Evolutionary conservation across 257 asterid species (phyloP), one percentile per base, ranked within the genome.

Genomic region (Petrea volubilis): DNA sequence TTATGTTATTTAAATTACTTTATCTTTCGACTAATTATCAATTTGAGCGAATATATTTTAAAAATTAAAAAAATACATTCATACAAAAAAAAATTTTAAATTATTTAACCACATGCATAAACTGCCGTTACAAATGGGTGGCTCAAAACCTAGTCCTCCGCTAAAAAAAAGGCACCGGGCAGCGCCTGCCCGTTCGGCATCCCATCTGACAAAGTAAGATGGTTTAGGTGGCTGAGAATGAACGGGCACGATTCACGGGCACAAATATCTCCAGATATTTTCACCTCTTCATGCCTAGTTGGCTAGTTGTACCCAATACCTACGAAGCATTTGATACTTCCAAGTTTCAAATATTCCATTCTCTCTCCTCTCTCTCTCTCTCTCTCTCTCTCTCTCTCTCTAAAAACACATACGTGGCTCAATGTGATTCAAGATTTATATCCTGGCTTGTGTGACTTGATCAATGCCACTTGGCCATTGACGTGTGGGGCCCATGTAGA

Each of bases 371-470:
- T 34, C 41, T 46, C 58, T 58, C 2, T 29, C 46, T n/a, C 23
- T 31, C 23, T 57, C 21, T 27, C 25, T 18, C n/a, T n/a, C n/a
- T 5, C 18, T 67, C 72, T 67, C 51, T 36, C 50, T 51, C 7
- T 14, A 34, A 50, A 44, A 33, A 10, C 24, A 17, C 20, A 64
- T 41, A 81, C 87, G 89, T 84, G 89, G 87, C 80, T 5, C 63
- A 71, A 77, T 63, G 17, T 1, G 27, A 24, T 62, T 74, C 41
- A 15, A 67, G 89, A 68, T 79, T 60, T 79, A 71, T 51, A 84
- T 84, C 73, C 60, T 25, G 68, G 13, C 23, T 23, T 23, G 6
- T 15, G 46, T 47, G 73, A 44, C 43, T 72, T 33, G 49, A 72
- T 46, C 72, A 20, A 20, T 4, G 20, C 69, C 71, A 71, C 79